A percentile compares a stretch with the other conserved stretches of the same genome.
Conservation (phyloP, 169 alveolate genomes). For the Plasmodium ovale region DNA sequence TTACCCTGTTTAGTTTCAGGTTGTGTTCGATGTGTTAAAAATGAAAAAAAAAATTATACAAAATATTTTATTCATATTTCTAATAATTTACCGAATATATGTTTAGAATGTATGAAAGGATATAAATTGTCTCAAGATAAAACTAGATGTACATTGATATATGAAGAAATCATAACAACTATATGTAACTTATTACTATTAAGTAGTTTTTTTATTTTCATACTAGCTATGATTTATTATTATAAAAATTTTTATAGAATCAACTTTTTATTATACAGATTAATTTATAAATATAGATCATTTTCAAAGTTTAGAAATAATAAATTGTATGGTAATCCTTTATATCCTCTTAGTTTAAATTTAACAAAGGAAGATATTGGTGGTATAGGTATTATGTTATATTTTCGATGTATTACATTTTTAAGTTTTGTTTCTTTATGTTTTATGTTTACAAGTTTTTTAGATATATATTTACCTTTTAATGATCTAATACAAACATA, state of each 20-base stretch:
- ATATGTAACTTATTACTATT: constrained; percentile 54
- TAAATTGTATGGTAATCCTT: constrained; percentile 9
- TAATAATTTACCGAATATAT: constrained; percentile 76
- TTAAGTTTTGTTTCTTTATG: constrained; percentile 15
- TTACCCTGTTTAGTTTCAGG: constrained; percentile 82
- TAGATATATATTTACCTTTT: constrained; percentile 35
- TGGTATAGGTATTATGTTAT: constrained; percentile 81
- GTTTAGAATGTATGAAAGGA: constrained; percentile 83
- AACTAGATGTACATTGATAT: constrained; percentile 71
- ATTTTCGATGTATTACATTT: constrained; percentile 63
- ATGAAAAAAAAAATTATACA: background rate
- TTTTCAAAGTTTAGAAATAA: constrained; percentile 50
- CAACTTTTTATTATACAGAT: constrained; percentile 24
- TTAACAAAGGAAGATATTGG: constrained; percentile 72
- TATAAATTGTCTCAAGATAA: constrained; percentile 78
- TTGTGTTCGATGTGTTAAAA: constrained; percentile 75
- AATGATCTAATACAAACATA: constrained; percentile 25
- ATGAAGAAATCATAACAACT: constrained; percentile 65
- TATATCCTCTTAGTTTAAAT: constrained; percentile 39
- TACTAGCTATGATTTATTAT: constrained; percentile 13
- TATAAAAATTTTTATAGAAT: constrained; percentile 43
- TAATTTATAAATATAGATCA: constrained; percentile 64
- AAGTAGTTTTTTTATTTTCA: constrained; percentile 9
- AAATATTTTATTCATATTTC: constrained; percentile 16
- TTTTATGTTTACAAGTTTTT: constrained; percentile 5